Percentiles rank a stretch among this genome's conserved stretches.
These are phyloP conservation scores for Nelumbo lutea DNA, from an alignment of 164 flowering plant species.

Conservation along the genomic window DNA sequence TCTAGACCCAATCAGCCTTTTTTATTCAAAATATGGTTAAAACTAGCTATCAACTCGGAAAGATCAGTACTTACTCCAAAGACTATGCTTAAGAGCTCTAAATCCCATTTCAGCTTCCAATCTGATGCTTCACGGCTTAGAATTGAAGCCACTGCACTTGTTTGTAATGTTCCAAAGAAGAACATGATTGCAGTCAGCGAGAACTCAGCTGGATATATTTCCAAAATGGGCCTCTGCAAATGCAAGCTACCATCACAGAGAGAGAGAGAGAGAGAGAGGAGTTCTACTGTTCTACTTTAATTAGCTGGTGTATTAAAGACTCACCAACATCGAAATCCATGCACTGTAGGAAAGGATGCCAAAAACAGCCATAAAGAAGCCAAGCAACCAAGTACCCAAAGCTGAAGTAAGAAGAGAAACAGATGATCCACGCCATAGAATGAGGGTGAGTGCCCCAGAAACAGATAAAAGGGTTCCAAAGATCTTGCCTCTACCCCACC, in stretches of 20 bases:
- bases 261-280: too few species aligned
- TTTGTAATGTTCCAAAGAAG: conserved; percentile 3
- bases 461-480: conserved; percentile 15
- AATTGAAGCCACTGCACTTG: conserved; percentile 1
- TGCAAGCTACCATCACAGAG: too few species aligned
- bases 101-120: conserved; percentile 5
- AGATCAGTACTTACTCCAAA: not conserved
- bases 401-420: not conserved
- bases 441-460: conserved; percentile 14
- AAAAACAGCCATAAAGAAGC: not conserved
- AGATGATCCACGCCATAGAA: not conserved
- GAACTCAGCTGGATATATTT: conserved; percentile 1
- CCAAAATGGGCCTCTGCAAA: too few species aligned
- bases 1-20: too few species aligned
- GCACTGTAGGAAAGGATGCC: conserved; percentile 1
- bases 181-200: conserved; percentile 4
- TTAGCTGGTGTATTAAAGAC: not conserved
- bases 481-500: conserved; percentile 18
- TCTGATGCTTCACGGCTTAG: not conserved
- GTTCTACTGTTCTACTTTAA: not conserved
- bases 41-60: too few species aligned
- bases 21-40: too few species aligned
- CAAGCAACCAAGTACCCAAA: not conserved
- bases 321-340: conserved; percentile 4
- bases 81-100: conserved; percentile 2